A percentile compares a stretch with the other conserved stretches of the same genome.
These are phyloP conservation scores for Moricandia arvensis DNA, from an alignment of 345 rosid species.

Conservation along the genomic window DNA sequence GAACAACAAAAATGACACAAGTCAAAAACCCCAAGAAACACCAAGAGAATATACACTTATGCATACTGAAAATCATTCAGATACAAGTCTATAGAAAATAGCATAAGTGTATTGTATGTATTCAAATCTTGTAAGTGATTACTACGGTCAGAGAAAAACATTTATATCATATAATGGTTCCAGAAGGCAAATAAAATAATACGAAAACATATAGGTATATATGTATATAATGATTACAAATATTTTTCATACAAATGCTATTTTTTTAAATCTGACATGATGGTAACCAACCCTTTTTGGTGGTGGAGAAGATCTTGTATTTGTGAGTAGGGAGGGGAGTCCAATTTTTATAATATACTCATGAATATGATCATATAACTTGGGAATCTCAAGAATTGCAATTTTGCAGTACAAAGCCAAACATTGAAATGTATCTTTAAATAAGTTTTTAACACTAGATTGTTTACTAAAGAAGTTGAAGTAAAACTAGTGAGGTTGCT, in stretches of 20 bases:
- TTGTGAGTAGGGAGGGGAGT: slow-evolving; percentile 5
- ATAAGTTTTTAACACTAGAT: not conserved
- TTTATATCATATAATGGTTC: not conserved
- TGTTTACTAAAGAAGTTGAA: not conserved
- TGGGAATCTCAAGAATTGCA: not conserved
- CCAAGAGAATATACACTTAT: not conserved
- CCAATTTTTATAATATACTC: slow-evolving; percentile 10
- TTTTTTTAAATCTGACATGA: slow-evolving; percentile 16
- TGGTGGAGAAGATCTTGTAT: slow-evolving; percentile 31
- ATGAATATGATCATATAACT: slow-evolving; percentile 24
- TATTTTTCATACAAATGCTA: slow-evolving; percentile 17
- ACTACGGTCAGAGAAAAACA: not conserved
- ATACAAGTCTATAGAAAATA: not conserved
- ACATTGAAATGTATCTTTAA: not conserved
- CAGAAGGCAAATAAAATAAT: slow-evolving; percentile 8
- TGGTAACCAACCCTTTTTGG: slow-evolving; percentile 15
- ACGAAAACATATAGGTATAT: not conserved
- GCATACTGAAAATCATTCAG: not conserved
- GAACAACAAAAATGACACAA: not conserved
- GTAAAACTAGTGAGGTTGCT: not conserved
- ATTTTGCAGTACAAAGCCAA: not conserved
- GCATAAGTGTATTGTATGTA: not conserved
- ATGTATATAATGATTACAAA: slow-evolving; percentile 17
- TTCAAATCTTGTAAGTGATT: not conserved
- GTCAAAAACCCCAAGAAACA: not conserved